Conservation (phyloP, 1,139 yeast genomes). For the Eremothecium gossypii region DNA sequence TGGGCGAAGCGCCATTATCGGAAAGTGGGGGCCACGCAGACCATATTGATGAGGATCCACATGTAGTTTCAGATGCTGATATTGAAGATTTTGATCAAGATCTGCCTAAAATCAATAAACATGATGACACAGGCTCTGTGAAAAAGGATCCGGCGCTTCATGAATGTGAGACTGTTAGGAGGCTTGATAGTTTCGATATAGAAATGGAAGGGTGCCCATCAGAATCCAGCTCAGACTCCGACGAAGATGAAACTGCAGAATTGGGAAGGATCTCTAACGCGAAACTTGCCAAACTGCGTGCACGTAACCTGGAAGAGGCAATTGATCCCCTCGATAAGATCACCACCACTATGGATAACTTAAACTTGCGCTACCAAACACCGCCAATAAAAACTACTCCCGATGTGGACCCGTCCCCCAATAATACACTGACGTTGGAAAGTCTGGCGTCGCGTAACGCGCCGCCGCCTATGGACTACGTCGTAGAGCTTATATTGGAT, state of each 20-base stretch:
- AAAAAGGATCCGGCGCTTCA: conserved; percentile 8
- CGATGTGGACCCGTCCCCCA: conserved; percentile 4
- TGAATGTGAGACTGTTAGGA: too few relatives aligned
- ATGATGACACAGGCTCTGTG: conserved; percentile 17
- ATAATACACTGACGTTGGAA: conserved; percentile 35
- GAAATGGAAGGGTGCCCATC: not conserved
- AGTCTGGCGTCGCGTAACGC: conserved; percentile 45
- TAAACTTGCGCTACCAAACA: conserved; percentile 8
- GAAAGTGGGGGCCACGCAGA: conserved; percentile 6
- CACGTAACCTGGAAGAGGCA: conserved; percentile 22
- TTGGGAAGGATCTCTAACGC: conserved; percentile 22
- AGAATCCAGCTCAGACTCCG: conserved; percentile 15
- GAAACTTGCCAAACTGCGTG: conserved; percentile 20
- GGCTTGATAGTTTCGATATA: too few relatives aligned
- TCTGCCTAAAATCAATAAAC: conserved; percentile 11
- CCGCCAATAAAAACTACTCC: conserved; percentile 5
- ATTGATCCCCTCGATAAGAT: conserved; percentile 24
- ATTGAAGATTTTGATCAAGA: conserved; percentile 8
- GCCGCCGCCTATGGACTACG: conserved; percentile 43
- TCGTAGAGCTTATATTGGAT: conserved; percentile 52
- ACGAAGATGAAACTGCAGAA: conserved; percentile 17
- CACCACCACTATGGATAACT: conserved; percentile 7
- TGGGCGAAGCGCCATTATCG: too few relatives aligned
- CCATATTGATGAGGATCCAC: conserved; percentile 8
- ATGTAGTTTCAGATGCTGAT: too few relatives aligned